Base-by-base conservation (phyloP, 208 protist species). In the Acanthamoeba lenticulata region DNA sequence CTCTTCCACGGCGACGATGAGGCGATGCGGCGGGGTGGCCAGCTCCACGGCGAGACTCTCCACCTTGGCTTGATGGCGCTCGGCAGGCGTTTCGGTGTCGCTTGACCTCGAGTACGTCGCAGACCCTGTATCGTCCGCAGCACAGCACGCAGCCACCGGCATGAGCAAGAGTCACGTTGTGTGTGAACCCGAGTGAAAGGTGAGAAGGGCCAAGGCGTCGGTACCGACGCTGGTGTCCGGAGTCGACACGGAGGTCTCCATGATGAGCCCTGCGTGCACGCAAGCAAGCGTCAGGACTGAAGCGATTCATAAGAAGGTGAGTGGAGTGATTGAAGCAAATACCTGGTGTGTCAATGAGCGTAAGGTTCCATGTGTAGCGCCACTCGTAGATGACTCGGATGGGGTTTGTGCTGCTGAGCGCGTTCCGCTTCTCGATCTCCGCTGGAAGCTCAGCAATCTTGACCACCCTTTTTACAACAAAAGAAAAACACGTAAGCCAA, bases 331-430 rank as follows among this genome's bases (percentile, higher is more conserved):
- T 3, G 1, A 34, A 21, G 36, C 9, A 45, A 15, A 90, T 42
- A 21, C n/a, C 72, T 19, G 95, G 95, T 6, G 94, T 94, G n/a
- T 96, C 94, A 57, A 96, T 94, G 7, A 96, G 91, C 9, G 92
- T 90, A 55, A 96, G 89, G 52, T 95, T 95, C 65, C 95, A 94
- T 24, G 60, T 88, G 65, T 96, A 86, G 40, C 45, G 86, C 67
- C 94, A 94, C 42, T 96, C 94, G 34, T 96, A 95, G 27, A 90
- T 57, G 21, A 96, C 55, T 21, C 67, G 72, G 42, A 96, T 96
- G 27, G 95, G 95, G 19, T 94, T 65, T 21, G 95, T 52, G 44
- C 72, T 65, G 52, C 44, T 42, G n/a, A 45, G 17, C 15, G 57
- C 57, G 36, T 67, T 79, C 52, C 79, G 32, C 49, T 95, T 91